Base-by-base conservation (phyloP, 2,329 filamentous ascomycete genomes). In the Davidsoniella eucalypti region DNA sequence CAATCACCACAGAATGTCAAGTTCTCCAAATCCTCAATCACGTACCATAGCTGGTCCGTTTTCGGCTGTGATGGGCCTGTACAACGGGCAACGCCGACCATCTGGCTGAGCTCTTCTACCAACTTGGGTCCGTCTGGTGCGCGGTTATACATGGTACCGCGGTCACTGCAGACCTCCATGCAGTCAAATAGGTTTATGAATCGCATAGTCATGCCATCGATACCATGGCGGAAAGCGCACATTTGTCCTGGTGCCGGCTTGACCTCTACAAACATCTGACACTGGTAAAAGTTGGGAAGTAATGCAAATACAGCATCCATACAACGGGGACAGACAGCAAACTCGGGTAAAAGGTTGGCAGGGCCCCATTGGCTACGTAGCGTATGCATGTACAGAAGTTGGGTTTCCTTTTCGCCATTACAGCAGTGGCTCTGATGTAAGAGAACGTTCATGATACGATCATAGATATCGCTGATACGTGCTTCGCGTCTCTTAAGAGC, bases 1-100 rank as follows among this genome's bases (percentile, higher is more conserved):
- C 88, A 96, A 63, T 90, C 85, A 55, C 84, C 78, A 63, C 88
- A 96, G 3, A 94, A 81, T 1, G 83, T 87, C 58, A 94, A 78
- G 44, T 87, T 76, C 0, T 83, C 84, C 0, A 93, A 67, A 12
- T 75, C 70, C 1, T 83, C 77, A 62, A 93, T 86, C 50, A 75
- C 79, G 62, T 93, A 80, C 88, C 88, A 95, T 38, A 72, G 67
- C 10, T 71, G 73, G 50, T 77, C 72, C 73, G 59, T 84, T 78
- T 33, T 77, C 71, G 17, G 69, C 67, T 60, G 86, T 93, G 59
- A 86, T 77, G 2, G 73, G 69, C 25, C 76, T 63, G 4, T 67
- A 64, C 17, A 71, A 71, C 38, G 29, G 5, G 52, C 52, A 51
- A 48, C 44, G 9, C 37, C 26, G n/a, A 44, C 25, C 52, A 82